These are phyloP conservation scores for Scalesia atractyloides DNA, from an alignment of 129 eudicot genomes.

Conservation along the genomic window DNA sequence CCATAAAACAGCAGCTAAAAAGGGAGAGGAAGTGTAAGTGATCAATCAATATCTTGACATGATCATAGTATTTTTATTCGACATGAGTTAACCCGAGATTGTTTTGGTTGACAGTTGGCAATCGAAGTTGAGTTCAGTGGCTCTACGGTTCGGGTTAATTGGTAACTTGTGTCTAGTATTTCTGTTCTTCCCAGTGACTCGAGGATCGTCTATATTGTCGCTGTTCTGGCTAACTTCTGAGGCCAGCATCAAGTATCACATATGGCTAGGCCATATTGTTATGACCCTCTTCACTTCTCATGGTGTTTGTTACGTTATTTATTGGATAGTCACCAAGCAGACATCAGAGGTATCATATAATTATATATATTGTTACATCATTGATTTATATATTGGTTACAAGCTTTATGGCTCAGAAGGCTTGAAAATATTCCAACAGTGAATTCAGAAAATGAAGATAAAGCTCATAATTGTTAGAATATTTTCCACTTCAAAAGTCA, in stretches of 20 bases:
- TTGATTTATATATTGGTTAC: not conserved
- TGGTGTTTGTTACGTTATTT: constrained; percentile 61
- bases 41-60: not conserved
- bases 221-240: constrained; percentile 78
- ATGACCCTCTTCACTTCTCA: constrained; percentile 83
- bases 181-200: constrained; percentile 81
- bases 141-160: constrained; percentile 54
- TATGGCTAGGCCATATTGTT: constrained; percentile 74
- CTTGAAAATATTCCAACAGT: constrained; percentile 17
- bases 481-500: constrained; percentile 28
- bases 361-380: not conserved
- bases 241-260: constrained; percentile 80
- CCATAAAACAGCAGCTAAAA: constrained; percentile 41
- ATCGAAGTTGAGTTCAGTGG: constrained; percentile 55
- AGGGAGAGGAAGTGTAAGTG: constrained; percentile 62
- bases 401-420: constrained; percentile 7
- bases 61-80: not conserved
- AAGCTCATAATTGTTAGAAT: constrained; percentile 16
- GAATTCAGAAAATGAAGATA: constrained; percentile 20
- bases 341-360: constrained; percentile 51
- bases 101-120: constrained; percentile 58
- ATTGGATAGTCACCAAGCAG: constrained; percentile 60
- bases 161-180: constrained; percentile 71
- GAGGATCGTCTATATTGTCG: constrained; percentile 67
- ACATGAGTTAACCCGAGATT: not conserved